A percentile compares a stretch with the other conserved stretches of the same genome.
Evolutionary conservation across 2,329 filamentous ascomycete species (phyloP).

Genomic region (Xylariaceae sp.): DNA sequence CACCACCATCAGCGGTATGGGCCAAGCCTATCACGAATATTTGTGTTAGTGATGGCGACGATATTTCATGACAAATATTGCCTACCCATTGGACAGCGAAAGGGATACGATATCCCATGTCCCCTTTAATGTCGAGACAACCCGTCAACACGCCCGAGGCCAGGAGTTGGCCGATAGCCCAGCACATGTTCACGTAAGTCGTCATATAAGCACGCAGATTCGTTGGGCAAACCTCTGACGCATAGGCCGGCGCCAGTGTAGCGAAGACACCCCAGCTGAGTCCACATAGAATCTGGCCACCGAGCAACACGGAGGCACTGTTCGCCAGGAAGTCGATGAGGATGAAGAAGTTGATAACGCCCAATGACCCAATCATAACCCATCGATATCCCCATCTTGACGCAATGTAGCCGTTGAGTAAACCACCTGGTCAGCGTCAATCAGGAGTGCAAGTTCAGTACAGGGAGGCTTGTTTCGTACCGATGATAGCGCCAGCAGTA

Average conservation of each 20-base stretch:
- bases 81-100: conserved; percentile 41
- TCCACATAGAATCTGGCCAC: conserved; percentile 31
- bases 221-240: conserved; percentile 34
- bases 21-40: conserved; percentile 32
- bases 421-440: conserved; percentile 20
- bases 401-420: conserved; percentile 30
- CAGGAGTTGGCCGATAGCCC: conserved; percentile 40
- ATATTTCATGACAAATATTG: not conserved
- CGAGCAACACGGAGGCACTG: conserved; percentile 23
- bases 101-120: conserved; percentile 41
- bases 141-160: conserved; percentile 37
- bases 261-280: conserved; percentile 32
- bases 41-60: not conserved
- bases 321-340: conserved; percentile 30
- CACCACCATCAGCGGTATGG: conserved; percentile 36
- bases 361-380: conserved; percentile 30
- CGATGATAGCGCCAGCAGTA: conserved; percentile 29
- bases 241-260: conserved; percentile 33
- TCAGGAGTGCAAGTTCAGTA: not conserved
- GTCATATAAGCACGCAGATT: conserved; percentile 37
- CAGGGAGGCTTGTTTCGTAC: too few relatives aligned
- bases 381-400: conserved; percentile 29
- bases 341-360: conserved; percentile 29
- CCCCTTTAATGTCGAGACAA: conserved; percentile 32
- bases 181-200: conserved; percentile 44